Evolutionary conservation across 1,284 basidiomycete genomes (phyloP).

Genomic region (Tilletia setariae): DNA sequence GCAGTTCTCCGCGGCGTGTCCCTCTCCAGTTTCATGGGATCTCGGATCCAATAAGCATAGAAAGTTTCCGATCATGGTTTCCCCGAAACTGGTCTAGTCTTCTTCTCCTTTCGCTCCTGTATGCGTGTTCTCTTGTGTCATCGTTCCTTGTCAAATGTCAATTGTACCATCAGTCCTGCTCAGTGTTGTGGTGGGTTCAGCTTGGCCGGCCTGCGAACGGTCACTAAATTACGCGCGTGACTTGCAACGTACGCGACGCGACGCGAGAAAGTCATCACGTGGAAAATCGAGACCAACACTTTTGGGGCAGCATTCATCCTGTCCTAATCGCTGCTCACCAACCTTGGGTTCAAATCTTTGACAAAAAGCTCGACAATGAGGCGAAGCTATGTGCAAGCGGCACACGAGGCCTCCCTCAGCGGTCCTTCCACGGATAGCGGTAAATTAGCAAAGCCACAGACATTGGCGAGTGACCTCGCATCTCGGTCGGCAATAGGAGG

Average conservation of each 20-base stretch:
- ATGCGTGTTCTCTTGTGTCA: too few species aligned
- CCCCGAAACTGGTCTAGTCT: too few species aligned
- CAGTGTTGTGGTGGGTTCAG: too few species aligned
- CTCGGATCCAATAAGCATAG: too few species aligned
- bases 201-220: background rate
- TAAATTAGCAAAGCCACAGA: background rate
- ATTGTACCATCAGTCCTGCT: too few species aligned
- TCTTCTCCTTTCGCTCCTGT: too few species aligned
- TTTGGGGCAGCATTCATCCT: background rate
- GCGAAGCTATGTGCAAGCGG: constrained; percentile 11
- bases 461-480: background rate
- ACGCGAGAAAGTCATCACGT: background rate
- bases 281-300: constrained; percentile 7
- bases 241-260: constrained; percentile 1
- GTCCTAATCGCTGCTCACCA: too few species aligned
- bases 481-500: constrained; percentile 26
- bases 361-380: background rate
- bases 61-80: too few species aligned
- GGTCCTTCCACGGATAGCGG: background rate
- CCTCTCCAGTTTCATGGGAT: too few species aligned
- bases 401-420: constrained; percentile 5
- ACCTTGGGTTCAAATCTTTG: too few species aligned
- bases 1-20: too few species aligned
- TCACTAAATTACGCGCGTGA: background rate
- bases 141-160: too few species aligned